Conservation (phyloP, 225 moss, liverwort and hornwort genomes). For the Sphagnum contortum region DNA sequence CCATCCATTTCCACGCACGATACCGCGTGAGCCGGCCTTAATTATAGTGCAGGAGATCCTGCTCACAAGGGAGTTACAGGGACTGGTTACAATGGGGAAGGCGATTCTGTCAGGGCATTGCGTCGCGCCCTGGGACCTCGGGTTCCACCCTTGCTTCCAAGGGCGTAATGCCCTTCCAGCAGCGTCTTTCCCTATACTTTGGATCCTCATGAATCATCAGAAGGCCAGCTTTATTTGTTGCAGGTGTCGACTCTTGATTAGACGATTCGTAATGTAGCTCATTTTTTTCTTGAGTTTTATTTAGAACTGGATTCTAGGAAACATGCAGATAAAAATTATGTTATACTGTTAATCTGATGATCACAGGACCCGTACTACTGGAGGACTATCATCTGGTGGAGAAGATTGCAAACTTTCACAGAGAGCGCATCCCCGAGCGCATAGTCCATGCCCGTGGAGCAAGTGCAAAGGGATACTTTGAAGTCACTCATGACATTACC, state of each 20-base stretch:
- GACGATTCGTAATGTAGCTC: background rate
- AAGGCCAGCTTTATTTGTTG: background rate
- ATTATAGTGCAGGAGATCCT: too few species aligned
- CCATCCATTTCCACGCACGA: too few species aligned
- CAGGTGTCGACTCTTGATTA: background rate
- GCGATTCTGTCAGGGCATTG: too few species aligned
- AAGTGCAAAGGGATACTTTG: constrained; percentile 46
- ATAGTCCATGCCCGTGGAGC: constrained; percentile 51
- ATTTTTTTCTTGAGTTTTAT: too few species aligned
- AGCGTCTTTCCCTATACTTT: too few species aligned
- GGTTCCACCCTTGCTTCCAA: too few species aligned
- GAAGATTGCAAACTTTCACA: constrained; percentile 47
- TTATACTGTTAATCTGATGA: background rate
- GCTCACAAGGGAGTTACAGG: background rate
- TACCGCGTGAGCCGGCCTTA: too few species aligned
- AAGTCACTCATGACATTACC: constrained; percentile 76
- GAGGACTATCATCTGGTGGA: constrained; percentile 51
- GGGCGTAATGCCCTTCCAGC: too few species aligned
- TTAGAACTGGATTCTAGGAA: background rate
- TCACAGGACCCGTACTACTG: constrained; percentile 34
- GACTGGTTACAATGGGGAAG: too few species aligned
- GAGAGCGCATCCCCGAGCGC: constrained; percentile 51
- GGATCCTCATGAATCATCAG: too few species aligned
- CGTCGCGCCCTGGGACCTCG: too few species aligned
- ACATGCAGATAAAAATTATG: background rate